Evolutionary conservation across 441 rosid species (phyloP), one percentile per base, ranked within the genome.

Genomic region (Adansonia rubrostipa): DNA sequence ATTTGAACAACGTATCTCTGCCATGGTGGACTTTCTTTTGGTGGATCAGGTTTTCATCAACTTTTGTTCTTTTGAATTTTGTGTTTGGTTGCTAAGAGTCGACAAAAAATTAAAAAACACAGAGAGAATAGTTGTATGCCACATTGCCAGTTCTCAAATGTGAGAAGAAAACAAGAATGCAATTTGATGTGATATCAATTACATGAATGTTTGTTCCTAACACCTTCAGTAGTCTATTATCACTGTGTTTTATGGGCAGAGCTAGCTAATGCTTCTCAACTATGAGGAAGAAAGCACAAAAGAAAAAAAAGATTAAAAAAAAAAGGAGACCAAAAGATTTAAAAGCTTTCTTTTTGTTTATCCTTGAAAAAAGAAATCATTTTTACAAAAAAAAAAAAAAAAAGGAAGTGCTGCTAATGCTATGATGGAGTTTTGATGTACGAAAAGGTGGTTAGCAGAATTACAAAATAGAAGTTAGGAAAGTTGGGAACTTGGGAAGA

Each of bases 11-110:
- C 88, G 85, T 57, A 86, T 83, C 4, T 85, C 89, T 3, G 80
- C 86, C 24, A 42, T 89, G 82, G 58, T 89, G 6, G 97, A 92
- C 72, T 95, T 93, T 78, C 42, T 36, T 58, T 86, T 36, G 96
- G 11, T 97, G 91, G 98, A 98, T 91, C 58, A 40, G 57, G 70
- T 54, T 56, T 73, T 51, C 51, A 2, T 1, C n/a, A 50, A 24
- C 53, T 51, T 47, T 2, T 56, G 42, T 57, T 19, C 7, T 58
- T 8, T 2, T 24, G 14, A 54, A 15, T 5, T 15, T 51, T 19
- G 4, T 68, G 62, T 47, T 62, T 71, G 58, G 66, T 76, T 75
- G 61, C 58, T 28, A 54, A n/a, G 68, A 75, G 74, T 57, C 22
- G 1, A 44, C 6, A 2, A 44, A 44, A 44, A 4, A 2, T 36